phyloP scores from a whole-genome alignment of 129 eudicot genomes.

The Arctium minus region DNA sequence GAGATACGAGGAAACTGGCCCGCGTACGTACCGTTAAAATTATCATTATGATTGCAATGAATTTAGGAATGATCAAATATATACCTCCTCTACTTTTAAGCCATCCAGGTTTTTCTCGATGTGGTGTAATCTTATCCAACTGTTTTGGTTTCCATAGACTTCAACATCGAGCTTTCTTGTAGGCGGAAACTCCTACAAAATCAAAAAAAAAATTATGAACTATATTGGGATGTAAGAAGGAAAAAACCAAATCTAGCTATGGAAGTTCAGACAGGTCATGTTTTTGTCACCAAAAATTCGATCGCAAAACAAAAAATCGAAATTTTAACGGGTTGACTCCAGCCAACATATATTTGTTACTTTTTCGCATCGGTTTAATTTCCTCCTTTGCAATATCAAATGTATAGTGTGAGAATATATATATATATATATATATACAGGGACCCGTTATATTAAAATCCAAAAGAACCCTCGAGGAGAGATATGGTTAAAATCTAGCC shows the following conservation, averaged over 20 bases:
- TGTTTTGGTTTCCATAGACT: conserved; percentile 55
- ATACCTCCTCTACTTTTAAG: conserved; percentile 53
- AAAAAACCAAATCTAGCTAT: not conserved
- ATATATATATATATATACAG: not conserved
- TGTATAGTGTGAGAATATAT: not conserved
- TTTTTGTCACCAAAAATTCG: no score
- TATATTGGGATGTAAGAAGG: not conserved
- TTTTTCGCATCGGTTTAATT: not conserved
- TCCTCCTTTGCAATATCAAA: not conserved
- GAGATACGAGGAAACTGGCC: not conserved
- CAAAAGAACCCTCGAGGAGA: not conserved
- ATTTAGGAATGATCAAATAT: not conserved
- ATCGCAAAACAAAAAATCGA: not conserved
- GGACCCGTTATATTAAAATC: not conserved
- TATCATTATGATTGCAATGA: not conserved
- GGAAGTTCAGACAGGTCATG: no score
- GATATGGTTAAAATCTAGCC: not conserved
- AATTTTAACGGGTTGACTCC: not conserved
- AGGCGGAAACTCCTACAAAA: conserved; percentile 69
- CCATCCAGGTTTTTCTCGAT: conserved; percentile 45
- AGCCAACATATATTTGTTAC: not conserved
- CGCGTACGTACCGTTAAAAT: not conserved
- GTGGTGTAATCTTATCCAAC: conserved; percentile 43
- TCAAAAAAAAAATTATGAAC: not conserved
- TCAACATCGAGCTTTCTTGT: conserved; percentile 49